A percentile compares a stretch with the other conserved stretches of the same genome.
These are phyloP conservation scores for Platanus orientalis DNA, from an alignment of 164 flowering plant genomes.

Conservation along the genomic window DNA sequence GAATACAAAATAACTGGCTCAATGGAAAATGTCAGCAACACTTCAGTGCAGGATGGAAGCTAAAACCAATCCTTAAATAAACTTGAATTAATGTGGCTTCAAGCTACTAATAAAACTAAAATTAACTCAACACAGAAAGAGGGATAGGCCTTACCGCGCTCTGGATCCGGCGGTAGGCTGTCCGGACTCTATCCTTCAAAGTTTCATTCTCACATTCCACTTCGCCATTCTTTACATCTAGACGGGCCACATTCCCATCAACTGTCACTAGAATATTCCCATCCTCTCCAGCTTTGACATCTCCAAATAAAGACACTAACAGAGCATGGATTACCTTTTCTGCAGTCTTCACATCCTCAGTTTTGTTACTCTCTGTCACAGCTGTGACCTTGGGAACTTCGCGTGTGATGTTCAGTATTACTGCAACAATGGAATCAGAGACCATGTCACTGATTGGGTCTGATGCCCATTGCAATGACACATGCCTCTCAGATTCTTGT, in stretches of 20 bases:
- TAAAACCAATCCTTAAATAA: too few relatives aligned
- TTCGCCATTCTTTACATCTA: conserved; percentile 74
- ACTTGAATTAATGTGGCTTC: not conserved
- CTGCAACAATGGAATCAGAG: conserved; percentile 80
- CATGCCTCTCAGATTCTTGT: conserved; percentile 79
- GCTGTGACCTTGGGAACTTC: conserved; percentile 67
- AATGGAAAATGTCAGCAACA: too few relatives aligned
- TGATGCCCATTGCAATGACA: conserved; percentile 83
- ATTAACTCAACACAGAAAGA: conserved; percentile 29
- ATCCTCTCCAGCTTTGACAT: conserved; percentile 71
- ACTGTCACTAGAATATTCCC: conserved; percentile 74
- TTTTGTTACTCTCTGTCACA: conserved; percentile 43
- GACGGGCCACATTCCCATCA: conserved; percentile 69
- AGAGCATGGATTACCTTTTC: conserved; percentile 75
- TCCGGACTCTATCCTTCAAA: conserved; percentile 69
- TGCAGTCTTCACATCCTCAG: conserved; percentile 68
- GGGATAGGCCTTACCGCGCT: conserved; percentile 87
- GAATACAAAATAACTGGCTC: too few relatives aligned
- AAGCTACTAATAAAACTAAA: not conserved
- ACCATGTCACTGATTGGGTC: conserved; percentile 98
- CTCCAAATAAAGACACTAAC: conserved; percentile 84
- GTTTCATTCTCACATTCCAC: conserved; percentile 81
- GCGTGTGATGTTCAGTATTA: conserved; percentile 64
- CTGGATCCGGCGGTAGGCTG: conserved; percentile 61
- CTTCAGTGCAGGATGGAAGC: too few relatives aligned